Evolutionary conservation across 768 basidiomycete species (phyloP).

Genomic region (Cystofilobasidium macerans): DNA sequence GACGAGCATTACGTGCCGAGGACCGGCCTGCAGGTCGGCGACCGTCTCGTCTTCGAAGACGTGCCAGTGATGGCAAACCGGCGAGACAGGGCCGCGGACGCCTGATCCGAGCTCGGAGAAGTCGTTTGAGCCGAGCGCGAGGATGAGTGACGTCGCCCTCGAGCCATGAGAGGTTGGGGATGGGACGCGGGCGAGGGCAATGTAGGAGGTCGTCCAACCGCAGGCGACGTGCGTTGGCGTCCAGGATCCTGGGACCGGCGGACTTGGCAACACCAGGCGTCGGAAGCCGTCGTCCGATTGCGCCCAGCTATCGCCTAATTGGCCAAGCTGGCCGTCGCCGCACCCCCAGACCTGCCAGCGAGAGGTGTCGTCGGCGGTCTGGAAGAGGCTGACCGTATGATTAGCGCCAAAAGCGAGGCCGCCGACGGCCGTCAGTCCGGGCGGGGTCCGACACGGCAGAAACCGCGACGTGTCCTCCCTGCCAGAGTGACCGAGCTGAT

Average conservation of each 20-base stretch:
- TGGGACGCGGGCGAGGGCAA: slow-evolving; percentile 43
- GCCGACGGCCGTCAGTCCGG: background rate
- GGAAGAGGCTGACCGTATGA: background rate
- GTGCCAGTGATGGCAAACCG: background rate
- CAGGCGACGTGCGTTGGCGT: slow-evolving; percentile 3
- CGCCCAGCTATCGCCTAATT: background rate
- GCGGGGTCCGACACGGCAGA: background rate
- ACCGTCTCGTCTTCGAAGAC: background rate
- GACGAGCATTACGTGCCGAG: background rate
- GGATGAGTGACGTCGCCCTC: slow-evolving; percentile 39
- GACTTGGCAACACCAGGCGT: background rate
- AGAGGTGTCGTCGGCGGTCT: background rate
- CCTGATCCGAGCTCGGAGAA: background rate
- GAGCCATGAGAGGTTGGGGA: slow-evolving; percentile 53
- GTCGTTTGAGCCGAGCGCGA: slow-evolving; percentile 35
- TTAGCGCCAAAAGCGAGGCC: background rate
- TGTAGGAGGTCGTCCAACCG: slow-evolving; percentile 19
- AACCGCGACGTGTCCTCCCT: background rate
- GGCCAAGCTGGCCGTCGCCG: background rate
- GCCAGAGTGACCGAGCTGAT: background rate
- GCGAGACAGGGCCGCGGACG: background rate
- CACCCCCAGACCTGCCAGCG: background rate
- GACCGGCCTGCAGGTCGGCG: background rate
- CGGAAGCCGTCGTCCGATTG: background rate
- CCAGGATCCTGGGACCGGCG: background rate